A percentile compares a stretch with the other conserved stretches of the same genome.
These are phyloP conservation scores for Cryptosporidium parvum DNA, from an alignment of 169 alveolate species.

Conservation along the genomic window DNA sequence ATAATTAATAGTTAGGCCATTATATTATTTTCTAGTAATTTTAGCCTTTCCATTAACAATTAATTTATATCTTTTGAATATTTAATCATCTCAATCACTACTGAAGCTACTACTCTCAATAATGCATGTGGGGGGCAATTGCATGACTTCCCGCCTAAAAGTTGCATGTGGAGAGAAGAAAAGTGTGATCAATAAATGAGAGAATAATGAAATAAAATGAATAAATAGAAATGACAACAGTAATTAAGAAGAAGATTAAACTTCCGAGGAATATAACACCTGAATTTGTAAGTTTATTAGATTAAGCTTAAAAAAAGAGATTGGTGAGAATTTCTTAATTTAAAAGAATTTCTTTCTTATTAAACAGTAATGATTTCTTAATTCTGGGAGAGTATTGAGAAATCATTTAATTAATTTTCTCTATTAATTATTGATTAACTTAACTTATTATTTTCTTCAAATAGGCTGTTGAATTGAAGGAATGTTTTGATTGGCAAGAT, in stretches of 20 bases:
- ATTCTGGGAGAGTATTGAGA: not conserved
- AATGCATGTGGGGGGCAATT: not conserved
- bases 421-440: not conserved
- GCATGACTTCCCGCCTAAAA: constrained; percentile 25
- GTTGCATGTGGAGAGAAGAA: constrained; percentile 13
- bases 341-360: not conserved
- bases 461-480: constrained; percentile 55
- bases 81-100: not conserved
- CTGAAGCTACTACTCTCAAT: not conserved
- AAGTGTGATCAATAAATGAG: not conserved
- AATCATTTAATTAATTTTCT: not conserved
- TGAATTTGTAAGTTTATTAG: constrained; percentile 58
- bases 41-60: not conserved
- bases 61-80: not conserved
- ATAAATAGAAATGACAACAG: constrained; percentile 12
- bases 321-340: not conserved
- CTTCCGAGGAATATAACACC: constrained; percentile 56
- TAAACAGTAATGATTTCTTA: not conserved
- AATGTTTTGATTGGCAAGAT: constrained; percentile 75
- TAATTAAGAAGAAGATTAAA: constrained; percentile 40
- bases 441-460: not conserved
- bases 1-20: not conserved
- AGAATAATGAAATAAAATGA: not conserved
- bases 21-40: not conserved
- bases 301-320: not conserved